These are phyloP conservation scores for Ogataea dorogensis DNA, from an alignment of 805 yeast species.

Conservation along the genomic window DNA sequence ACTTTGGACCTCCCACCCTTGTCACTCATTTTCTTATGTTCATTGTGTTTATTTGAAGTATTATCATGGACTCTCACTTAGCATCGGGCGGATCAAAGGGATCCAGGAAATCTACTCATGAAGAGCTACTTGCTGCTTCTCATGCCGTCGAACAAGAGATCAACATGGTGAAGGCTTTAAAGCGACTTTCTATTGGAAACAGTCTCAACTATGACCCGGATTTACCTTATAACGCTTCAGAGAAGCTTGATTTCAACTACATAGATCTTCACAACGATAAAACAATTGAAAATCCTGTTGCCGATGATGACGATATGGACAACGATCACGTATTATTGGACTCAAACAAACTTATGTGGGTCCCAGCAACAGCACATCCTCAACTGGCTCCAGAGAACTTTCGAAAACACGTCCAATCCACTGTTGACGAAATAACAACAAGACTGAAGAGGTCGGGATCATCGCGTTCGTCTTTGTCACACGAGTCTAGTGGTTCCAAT, in stretches of 20 bases:
- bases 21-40: constrained; percentile 12
- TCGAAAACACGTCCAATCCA: constrained; percentile 59
- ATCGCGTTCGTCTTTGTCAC: constrained; percentile 27
- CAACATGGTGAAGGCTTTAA: constrained; percentile 69
- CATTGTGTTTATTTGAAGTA: constrained; percentile 4
- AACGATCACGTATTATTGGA: constrained; percentile 27
- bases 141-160: constrained; percentile 74
- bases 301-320: constrained; percentile 16
- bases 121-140: constrained; percentile 58
- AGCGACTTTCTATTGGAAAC: constrained; percentile 69
- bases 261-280: constrained; percentile 18
- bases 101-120: constrained; percentile 31
- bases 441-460: constrained; percentile 33
- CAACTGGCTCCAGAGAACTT: constrained; percentile 91
- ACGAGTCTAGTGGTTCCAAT: constrained; percentile 14
- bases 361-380: constrained; percentile 93
- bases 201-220: constrained; percentile 67
- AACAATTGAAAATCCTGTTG: constrained; percentile 7
- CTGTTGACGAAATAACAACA: constrained; percentile 52
- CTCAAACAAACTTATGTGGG: constrained; percentile 73
- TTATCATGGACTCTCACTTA: constrained; percentile 6
- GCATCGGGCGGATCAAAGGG: constrained; percentile 8
- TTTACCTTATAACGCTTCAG: constrained; percentile 43
- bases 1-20: constrained; percentile 11
- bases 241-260: constrained; percentile 21